Base-by-base conservation (phyloP, 805 yeast species). In the Wickerhamomyces xylosicus region DNA sequence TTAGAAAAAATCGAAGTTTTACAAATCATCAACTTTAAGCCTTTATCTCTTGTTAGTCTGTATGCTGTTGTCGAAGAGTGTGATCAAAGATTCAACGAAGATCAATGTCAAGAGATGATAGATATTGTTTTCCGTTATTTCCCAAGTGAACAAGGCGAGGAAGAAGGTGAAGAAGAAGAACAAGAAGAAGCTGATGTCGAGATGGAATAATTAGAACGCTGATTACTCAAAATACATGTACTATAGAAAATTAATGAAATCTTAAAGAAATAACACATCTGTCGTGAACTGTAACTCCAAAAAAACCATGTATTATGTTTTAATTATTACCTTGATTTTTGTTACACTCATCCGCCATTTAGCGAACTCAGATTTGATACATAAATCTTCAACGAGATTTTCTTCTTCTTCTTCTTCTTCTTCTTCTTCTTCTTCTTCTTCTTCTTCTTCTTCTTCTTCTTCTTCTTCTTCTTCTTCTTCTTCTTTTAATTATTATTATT, bases 1-100 rank as follows among this genome's bases (percentile, higher is more conserved):
- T 63, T 90, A 39, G 87, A 81, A 61, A 84, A 85, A 57, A 78
- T 84, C 19, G 98, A 90, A 53, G 76, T 79, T 47, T 63, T 90
- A 32, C 96, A 90, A 60, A 74, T 90, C 31, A 71, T 89, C 40
- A 89, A 90, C 56, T 66, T 78, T 7, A 67, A 85, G 21, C 98
- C 98, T 1, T 66, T 79, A 35, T 74, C 85, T 5, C 63, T 85
- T 67, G 96, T 89, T 11, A 79, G 75, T 29, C 65, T 90, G 37
- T 86, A 77, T 55, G 70, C 92, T 0, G 63, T 90, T 21, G 77
- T 90, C 1, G 98, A 90, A 54, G 97, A 92, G 54, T 90, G 95
- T 58, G 98, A 90, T 48, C 77, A 75, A 44, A 67, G 98, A 49
- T 81, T 87, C 50, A 61, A 64, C n/a, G 85, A 83, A 42, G 81